phyloP scores from a whole-genome alignment of 2,329 filamentous ascomycete species.

The Graphiopsis chlorocephala region DNA sequence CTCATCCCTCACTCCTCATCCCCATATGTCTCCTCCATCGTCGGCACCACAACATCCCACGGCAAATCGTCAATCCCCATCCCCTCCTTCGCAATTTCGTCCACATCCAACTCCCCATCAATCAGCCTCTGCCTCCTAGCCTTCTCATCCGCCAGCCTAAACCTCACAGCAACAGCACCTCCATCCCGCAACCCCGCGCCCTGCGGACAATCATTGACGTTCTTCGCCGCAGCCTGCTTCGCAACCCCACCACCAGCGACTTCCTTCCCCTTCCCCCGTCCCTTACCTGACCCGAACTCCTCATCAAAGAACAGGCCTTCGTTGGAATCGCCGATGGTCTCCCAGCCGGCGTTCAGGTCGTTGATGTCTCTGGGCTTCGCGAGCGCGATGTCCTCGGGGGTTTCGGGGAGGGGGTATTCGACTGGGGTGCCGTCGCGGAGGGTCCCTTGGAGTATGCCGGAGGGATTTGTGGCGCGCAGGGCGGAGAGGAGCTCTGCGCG shows the following conservation, averaged over 20 bases:
- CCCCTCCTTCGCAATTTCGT: slow-evolving; percentile 20
- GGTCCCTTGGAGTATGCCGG: slow-evolving; percentile 39
- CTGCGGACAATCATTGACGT: slow-evolving; percentile 37
- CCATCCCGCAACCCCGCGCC: slow-evolving; percentile 34
- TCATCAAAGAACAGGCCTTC: slow-evolving; percentile 28
- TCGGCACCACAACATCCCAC: slow-evolving; percentile 36
- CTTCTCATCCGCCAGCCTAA: slow-evolving; percentile 24
- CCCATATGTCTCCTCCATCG: slow-evolving; percentile 33
- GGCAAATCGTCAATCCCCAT: slow-evolving; percentile 20
- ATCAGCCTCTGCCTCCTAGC: slow-evolving; percentile 18
- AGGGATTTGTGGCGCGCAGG: slow-evolving; percentile 39
- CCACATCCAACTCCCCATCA: slow-evolving; percentile 21
- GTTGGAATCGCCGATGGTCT: slow-evolving; percentile 30
- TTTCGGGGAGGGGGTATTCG: slow-evolving; percentile 37
- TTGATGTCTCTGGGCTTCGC: slow-evolving; percentile 41
- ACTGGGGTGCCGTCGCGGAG: slow-evolving; percentile 25
- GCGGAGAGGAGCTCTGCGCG: slow-evolving; percentile 43
- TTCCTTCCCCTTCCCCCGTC: slow-evolving; percentile 39
- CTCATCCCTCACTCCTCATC: slow-evolving; percentile 19
- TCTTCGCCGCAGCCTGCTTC: slow-evolving; percentile 31
- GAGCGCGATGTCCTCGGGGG: slow-evolving; percentile 40
- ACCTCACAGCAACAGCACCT: slow-evolving; percentile 37
- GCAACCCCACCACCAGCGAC: slow-evolving; percentile 30
- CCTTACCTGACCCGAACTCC: slow-evolving; percentile 24
- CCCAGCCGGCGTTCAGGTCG: slow-evolving; percentile 42